These are phyloP conservation scores for Biscutella laevigata DNA, from an alignment of 441 rosid species.

Conservation along the genomic window DNA sequence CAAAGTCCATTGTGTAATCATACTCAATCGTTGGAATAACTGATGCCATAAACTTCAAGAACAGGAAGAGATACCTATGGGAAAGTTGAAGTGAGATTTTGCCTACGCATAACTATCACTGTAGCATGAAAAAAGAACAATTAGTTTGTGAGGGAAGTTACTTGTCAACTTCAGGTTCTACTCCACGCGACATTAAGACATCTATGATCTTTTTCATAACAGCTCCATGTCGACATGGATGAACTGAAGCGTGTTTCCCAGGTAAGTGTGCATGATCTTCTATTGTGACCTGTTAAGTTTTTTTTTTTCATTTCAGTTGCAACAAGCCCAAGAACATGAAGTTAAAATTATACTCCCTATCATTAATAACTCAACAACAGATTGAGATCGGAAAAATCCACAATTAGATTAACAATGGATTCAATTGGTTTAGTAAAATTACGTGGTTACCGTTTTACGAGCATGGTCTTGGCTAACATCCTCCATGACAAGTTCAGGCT, in stretches of 20 bases:
- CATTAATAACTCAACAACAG: background rate
- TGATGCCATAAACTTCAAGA: conserved; percentile 88
- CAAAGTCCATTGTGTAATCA: conserved; percentile 91
- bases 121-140: too few species aligned
- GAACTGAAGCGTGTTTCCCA: conserved; percentile 95
- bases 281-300: conserved; percentile 64
- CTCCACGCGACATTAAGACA: conserved; percentile 84
- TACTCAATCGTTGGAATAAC: conserved; percentile 92
- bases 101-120: too few species aligned
- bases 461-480: conserved; percentile 97
- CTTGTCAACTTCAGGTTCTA: conserved; percentile 98
- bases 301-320: background rate
- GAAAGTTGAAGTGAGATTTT: too few species aligned
- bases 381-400: background rate
- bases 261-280: conserved; percentile 96
- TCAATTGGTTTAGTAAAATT: background rate
- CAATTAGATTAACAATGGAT: background rate
- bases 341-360: background rate
- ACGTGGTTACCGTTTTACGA: conserved; percentile 55
- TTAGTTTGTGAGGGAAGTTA: too few species aligned
- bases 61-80: conserved; percentile 74
- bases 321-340: background rate
- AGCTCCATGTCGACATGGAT: conserved; percentile 96
- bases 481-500: conserved; percentile 80
- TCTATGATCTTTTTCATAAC: conserved; percentile 98